phyloP scores from a whole-genome alignment of 2,329 filamentous ascomycete genomes.

The Eutypella sp. region DNA sequence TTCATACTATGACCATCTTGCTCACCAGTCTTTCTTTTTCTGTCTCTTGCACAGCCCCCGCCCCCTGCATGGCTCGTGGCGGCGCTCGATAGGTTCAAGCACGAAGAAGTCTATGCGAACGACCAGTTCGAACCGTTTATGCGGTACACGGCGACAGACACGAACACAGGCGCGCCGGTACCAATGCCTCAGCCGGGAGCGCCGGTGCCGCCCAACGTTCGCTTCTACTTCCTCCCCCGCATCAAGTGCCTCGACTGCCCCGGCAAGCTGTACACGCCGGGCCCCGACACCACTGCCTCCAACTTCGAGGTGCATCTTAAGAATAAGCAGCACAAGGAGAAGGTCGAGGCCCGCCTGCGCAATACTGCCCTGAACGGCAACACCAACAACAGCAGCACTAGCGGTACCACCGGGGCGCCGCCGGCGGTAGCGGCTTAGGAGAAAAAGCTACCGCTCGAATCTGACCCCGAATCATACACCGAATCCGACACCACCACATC shows the following conservation, averaged over 20 bases:
- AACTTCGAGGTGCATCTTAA: slow-evolving; percentile 93
- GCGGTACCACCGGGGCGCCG: too few species aligned
- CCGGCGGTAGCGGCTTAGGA: too few species aligned
- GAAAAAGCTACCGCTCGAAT: too few species aligned
- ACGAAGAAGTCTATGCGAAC: slow-evolving; percentile 60
- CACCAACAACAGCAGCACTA: not conserved
- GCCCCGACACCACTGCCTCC: slow-evolving; percentile 75
- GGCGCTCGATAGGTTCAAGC: slow-evolving; percentile 66
- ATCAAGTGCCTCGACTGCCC: slow-evolving; percentile 92
- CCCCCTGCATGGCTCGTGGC: slow-evolving; percentile 80
- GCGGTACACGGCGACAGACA: slow-evolving; percentile 81
- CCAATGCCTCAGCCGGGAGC: slow-evolving; percentile 43
- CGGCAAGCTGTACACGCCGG: slow-evolving; percentile 88
- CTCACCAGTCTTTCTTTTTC: slow-evolving; percentile 22
- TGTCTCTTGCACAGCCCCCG: slow-evolving; percentile 71
- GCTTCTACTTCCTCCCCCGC: slow-evolving; percentile 79
- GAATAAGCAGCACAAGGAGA: slow-evolving; percentile 74
- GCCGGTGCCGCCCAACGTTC: slow-evolving; percentile 57
- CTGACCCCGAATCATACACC: too few species aligned
- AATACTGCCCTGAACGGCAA: too few species aligned
- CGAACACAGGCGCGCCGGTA: slow-evolving; percentile 61
- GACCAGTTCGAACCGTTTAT: slow-evolving; percentile 87
- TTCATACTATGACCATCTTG: slow-evolving; percentile 11
- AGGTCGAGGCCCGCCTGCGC: slow-evolving; percentile 45
- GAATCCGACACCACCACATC: too few species aligned